phyloP scores from a whole-genome alignment of 1,284 basidiomycete species.

The Trichosporon coremiiforme region DNA sequence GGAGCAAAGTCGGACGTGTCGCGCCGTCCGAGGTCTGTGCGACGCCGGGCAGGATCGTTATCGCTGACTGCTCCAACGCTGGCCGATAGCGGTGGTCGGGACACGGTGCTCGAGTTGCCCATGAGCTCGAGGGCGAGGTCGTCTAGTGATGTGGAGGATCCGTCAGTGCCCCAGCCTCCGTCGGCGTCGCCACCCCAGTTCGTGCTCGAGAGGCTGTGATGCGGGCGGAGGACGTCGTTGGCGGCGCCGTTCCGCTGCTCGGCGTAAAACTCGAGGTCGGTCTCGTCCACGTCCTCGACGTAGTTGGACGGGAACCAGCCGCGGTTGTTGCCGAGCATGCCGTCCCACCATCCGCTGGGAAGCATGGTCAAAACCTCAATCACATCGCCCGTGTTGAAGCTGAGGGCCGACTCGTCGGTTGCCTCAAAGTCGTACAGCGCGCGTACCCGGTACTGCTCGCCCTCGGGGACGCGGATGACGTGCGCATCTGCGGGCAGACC shows the following conservation, averaged over 20 bases:
- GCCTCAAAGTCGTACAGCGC: conserved; percentile 91
- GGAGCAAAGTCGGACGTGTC: conserved; percentile 1
- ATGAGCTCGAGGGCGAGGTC: conserved; percentile 49
- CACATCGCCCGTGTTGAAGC: conserved; percentile 81
- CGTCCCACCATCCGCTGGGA: conserved; percentile 98
- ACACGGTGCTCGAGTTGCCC: conserved; percentile 23
- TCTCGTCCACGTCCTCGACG: conserved; percentile 74
- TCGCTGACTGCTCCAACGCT: neutral
- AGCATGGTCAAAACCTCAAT: conserved; percentile 92
- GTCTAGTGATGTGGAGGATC: conserved; percentile 35
- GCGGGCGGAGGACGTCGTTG: conserved; percentile 38
- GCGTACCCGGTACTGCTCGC: conserved; percentile 62
- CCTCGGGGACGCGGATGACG: conserved; percentile 32
- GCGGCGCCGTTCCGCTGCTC: conserved; percentile 23
- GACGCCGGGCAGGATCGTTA: conserved; percentile 18
- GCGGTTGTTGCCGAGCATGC: conserved; percentile 79
- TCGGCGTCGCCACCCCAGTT: conserved; percentile 31
- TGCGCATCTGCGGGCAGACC: conserved; percentile 27
- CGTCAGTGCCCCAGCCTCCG: conserved; percentile 33
- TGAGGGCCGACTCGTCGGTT: conserved; percentile 82
- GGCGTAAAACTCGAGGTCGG: conserved; percentile 64
- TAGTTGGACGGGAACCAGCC: conserved; percentile 99
- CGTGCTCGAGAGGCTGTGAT: conserved; percentile 31
- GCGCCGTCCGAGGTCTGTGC: conserved; percentile 22
- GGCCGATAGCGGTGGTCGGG: neutral